Conservation (phyloP, 2,329 filamentous ascomycete species). For the Penicillium sp. region DNA sequence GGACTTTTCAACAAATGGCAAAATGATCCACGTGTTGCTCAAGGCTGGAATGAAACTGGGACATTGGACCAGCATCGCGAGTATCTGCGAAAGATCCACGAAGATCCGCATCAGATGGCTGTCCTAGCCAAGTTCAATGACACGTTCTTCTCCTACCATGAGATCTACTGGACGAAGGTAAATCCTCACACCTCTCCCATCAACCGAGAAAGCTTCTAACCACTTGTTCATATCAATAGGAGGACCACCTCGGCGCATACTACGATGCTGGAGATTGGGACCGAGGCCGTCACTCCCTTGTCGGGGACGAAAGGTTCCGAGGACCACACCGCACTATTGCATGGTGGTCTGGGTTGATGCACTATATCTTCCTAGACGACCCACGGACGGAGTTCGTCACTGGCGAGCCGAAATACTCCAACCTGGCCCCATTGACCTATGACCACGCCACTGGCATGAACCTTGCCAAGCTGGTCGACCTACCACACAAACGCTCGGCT, state of each 20-base stretch:
- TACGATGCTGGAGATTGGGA: constrained; percentile 10
- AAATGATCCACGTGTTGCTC: constrained; percentile 76
- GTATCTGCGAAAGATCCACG: constrained; percentile 67
- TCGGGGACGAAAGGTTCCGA: constrained; percentile 5
- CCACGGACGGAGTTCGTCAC: constrained; percentile 4
- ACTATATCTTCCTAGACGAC: constrained; percentile 9
- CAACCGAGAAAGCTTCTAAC: not conserved
- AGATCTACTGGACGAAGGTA: constrained; percentile 74
- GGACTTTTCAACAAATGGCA: constrained; percentile 75
- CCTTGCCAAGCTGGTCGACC: constrained; percentile 2
- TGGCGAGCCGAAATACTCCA: constrained; percentile 8
- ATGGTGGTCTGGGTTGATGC: constrained; percentile 8
- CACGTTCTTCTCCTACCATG: constrained; percentile 71
- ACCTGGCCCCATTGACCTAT: constrained; percentile 5
- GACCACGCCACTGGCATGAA: constrained; percentile 10
- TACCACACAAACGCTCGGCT: constrained; percentile 6
- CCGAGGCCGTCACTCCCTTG: constrained; percentile 6
- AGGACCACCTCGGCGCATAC: constrained; percentile 9
- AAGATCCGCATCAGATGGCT: constrained; percentile 69
- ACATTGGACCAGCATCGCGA: constrained; percentile 71
- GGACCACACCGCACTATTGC: constrained; percentile 6
- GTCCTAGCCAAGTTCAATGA: constrained; percentile 71
- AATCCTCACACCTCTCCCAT: constrained; percentile 5
- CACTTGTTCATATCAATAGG: not conserved
- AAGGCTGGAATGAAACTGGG: constrained; percentile 77